These are phyloP conservation scores for Fusarium neocosmosporiellum DNA, from an alignment of 2,329 filamentous ascomycete species.

Conservation along the genomic window DNA sequence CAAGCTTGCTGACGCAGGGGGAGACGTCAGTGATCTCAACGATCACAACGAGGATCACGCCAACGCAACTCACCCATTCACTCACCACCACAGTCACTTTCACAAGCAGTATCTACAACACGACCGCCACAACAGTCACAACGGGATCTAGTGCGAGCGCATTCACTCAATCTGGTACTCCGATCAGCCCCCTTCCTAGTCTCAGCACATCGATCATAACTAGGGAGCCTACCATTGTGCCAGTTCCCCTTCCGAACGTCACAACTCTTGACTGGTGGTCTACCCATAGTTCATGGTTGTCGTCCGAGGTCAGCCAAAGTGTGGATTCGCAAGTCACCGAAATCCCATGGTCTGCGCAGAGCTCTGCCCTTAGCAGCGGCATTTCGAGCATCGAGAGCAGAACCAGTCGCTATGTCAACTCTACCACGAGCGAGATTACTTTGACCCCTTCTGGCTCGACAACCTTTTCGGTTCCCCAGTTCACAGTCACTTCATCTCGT, in stretches of 20 bases:
- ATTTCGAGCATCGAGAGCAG: slow-evolving; percentile 7
- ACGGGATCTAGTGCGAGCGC: not conserved
- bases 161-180: slow-evolving; percentile 5
- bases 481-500: slow-evolving; percentile 4
- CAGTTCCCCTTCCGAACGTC: slow-evolving; percentile 30
- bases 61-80: slow-evolving; percentile 9
- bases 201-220: slow-evolving; percentile 24
- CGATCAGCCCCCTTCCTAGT: not conserved
- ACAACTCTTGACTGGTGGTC: slow-evolving; percentile 20
- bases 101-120: slow-evolving; percentile 26
- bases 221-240: slow-evolving; percentile 7
- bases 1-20: not conserved
- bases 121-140: slow-evolving; percentile 8
- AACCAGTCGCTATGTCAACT: slow-evolving; percentile 32
- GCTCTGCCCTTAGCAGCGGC: slow-evolving; percentile 16
- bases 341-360: not conserved
- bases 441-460: slow-evolving; percentile 4
- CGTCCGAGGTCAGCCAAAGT: not conserved
- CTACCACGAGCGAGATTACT: slow-evolving; percentile 12
- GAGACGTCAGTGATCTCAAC: slow-evolving; percentile 21
- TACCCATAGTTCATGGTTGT: not conserved
- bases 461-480: not conserved
- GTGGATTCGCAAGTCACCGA: not conserved
- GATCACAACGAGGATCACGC: slow-evolving; percentile 21
- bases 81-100: slow-evolving; percentile 11